Conservation (phyloP, 495 filamentous ascomycete species). For the Elaphomyces granulatus region DNA sequence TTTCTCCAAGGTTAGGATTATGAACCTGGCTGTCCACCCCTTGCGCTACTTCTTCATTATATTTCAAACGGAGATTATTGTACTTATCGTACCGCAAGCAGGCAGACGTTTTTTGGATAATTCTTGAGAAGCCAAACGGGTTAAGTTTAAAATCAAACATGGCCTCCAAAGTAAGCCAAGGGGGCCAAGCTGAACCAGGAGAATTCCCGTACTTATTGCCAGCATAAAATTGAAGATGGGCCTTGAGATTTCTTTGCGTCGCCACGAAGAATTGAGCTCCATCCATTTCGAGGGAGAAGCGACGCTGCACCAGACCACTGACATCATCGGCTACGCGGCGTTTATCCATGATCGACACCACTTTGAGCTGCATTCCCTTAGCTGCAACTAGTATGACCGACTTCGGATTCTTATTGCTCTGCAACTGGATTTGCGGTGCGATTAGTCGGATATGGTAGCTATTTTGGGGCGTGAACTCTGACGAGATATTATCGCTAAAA, state of each 20-base stretch:
- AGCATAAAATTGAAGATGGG: constrained; percentile 81
- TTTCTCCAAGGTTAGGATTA: constrained; percentile 40
- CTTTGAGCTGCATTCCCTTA: constrained; percentile 93
- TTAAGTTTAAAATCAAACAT: constrained; percentile 92
- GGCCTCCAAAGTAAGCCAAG: constrained; percentile 93
- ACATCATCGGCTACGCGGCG: constrained; percentile 82
- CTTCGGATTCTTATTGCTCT: constrained; percentile 94
- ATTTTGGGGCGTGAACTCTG: constrained; percentile 88
- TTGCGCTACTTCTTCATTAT: constrained; percentile 82
- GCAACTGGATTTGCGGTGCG: constrained; percentile 91
- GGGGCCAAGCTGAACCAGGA: constrained; percentile 77
- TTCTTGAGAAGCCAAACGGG: constrained; percentile 88
- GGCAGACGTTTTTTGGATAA: constrained; percentile 89
- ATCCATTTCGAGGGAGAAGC: constrained; percentile 88
- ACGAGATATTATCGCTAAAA: constrained; percentile 58
- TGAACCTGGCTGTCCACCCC: constrained; percentile 28
- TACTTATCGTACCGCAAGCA: constrained; percentile 93
- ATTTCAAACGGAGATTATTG: constrained; percentile 93
- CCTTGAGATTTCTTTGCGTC: constrained; percentile 71
- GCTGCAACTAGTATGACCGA: constrained; percentile 85
- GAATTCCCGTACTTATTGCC: constrained; percentile 85
- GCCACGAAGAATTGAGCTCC: constrained; percentile 97
- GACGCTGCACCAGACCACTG: constrained; percentile 84
- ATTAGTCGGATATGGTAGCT: constrained; percentile 90
- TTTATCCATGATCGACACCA: constrained; percentile 96